phyloP scores from a whole-genome alignment of 2,329 filamentous ascomycete genomes.

The Penicillium thymicola region DNA sequence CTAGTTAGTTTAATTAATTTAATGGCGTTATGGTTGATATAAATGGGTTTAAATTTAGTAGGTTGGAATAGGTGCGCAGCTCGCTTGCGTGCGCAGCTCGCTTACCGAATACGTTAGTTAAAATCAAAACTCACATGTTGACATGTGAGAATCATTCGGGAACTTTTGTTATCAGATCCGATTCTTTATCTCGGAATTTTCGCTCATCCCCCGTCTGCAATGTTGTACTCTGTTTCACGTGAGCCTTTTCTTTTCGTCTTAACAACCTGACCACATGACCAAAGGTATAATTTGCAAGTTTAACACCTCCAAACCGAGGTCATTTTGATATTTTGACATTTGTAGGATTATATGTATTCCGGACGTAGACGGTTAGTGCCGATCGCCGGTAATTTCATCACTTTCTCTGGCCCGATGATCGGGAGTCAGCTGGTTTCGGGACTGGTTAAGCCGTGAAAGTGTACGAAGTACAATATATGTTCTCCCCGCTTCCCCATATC shows the following conservation, averaged over 20 bases:
- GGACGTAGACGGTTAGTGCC: background rate
- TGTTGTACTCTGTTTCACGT: background rate
- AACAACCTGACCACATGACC: background rate
- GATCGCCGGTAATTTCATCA: background rate
- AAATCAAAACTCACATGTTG: constrained; percentile 9
- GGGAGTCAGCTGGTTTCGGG: constrained; percentile 17
- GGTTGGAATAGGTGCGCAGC: too few relatives aligned
- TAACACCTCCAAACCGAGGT: background rate
- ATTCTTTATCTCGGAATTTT: constrained; percentile 3
- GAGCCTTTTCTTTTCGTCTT: background rate
- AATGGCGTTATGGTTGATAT: too few relatives aligned
- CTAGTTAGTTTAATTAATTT: too few relatives aligned
- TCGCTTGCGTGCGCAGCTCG: too few relatives aligned
- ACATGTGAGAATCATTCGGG: constrained; percentile 19
- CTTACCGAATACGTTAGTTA: too few relatives aligned
- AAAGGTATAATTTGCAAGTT: background rate
- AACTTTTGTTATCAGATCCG: constrained; percentile 24
- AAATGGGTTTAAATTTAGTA: too few relatives aligned
- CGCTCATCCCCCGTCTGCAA: background rate
- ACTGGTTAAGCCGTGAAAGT: constrained; percentile 1
- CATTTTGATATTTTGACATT: background rate
- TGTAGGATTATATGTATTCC: too few relatives aligned
- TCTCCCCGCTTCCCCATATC: constrained; percentile 2
- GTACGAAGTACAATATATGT: background rate
- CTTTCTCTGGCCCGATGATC: background rate